These are phyloP conservation scores for Lentinus polychrous DNA, from an alignment of 1,284 basidiomycete genomes.

Conservation along the genomic window DNA sequence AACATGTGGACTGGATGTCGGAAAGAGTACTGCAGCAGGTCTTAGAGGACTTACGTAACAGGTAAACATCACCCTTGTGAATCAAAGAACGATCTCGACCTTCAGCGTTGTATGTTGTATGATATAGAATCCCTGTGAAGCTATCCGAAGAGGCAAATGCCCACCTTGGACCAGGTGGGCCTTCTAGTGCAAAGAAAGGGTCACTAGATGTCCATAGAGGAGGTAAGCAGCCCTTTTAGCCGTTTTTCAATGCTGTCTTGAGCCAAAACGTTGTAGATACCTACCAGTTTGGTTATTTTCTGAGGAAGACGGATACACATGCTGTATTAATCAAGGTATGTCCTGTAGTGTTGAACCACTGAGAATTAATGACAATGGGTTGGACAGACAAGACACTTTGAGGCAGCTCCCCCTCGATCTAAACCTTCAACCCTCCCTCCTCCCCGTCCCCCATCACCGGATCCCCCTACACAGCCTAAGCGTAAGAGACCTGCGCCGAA, in stretches of 20 bases:
- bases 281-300: slow-evolving; percentile 78
- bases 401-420: slow-evolving; percentile 31
- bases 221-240: slow-evolving; percentile 35
- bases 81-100: not conserved
- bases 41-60: slow-evolving; percentile 60
- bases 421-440: slow-evolving; percentile 11
- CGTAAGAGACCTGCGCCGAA: slow-evolving; percentile 14
- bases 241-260: slow-evolving; percentile 1
- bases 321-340: slow-evolving; percentile 65
- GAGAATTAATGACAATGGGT: not conserved
- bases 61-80: slow-evolving; percentile 32
- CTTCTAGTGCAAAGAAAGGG: slow-evolving; percentile 44
- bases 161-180: slow-evolving; percentile 30
- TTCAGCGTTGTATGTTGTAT: not conserved
- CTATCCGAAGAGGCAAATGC: slow-evolving; percentile 51
- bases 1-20: slow-evolving; percentile 77
- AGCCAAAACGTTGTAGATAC: slow-evolving; percentile 37
- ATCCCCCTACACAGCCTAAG: slow-evolving; percentile 21
- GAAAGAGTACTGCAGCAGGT: slow-evolving; percentile 65
- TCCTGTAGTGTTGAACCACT: not conserved
- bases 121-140: slow-evolving; percentile 57
- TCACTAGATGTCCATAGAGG: slow-evolving; percentile 69
- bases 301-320: slow-evolving; percentile 70
- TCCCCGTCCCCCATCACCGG: slow-evolving; percentile 1
- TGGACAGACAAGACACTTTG: slow-evolving; percentile 47